Evolutionary conservation across 208 protist genomes (phyloP), one percentile per base, ranked within the genome.

Genomic region (Leishmania martiniquensis): DNA sequence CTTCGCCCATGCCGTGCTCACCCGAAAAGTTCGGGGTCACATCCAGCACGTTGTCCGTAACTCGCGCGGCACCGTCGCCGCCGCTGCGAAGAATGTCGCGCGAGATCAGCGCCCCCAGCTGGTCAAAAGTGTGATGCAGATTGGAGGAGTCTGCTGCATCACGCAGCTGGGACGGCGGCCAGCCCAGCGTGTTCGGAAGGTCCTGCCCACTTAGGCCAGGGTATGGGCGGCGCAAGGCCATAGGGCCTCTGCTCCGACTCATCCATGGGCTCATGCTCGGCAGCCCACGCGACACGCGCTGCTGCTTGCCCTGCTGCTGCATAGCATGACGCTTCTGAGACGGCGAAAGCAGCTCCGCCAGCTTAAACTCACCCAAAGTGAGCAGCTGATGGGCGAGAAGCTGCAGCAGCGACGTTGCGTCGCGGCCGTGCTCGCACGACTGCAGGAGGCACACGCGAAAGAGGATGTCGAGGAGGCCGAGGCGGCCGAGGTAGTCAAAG

Each of bases 351-450:
- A 63, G 49, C 77, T 74, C 76, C 13, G 78, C 81, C 55, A 87
- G 65, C 45, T 49, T 79, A 65, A 82, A 82, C 77, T 77, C 75
- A 32, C 82, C 78, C 55, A 83, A 78, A 9, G 89, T 76, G 44
- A 88, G 68, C 42, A 93, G 76, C 49, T 88, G 70, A 62, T 85
- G 88, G 22, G 84, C 84, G 44, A 96, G 87, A 22, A 95, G 79
- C 63, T 92, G 85, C 59, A 95, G 74, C 32, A 94, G 80, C 10
- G 85, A 87, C 22, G 85, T 87, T 17, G 87, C 91, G 67, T 96
- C 93, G 17, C 83, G 84, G 75, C 89, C 87, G 39, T 82, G 85
- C 44, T 78, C 76, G 77, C 85, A 93, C 44, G 85, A 89, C 20
- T 81, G 77, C 76, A 87, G 75, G 67, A 63, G 71, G 22, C 84